phyloP scores from a whole-genome alignment of 1,284 basidiomycete genomes.

The Wolfiporia cocos region DNA sequence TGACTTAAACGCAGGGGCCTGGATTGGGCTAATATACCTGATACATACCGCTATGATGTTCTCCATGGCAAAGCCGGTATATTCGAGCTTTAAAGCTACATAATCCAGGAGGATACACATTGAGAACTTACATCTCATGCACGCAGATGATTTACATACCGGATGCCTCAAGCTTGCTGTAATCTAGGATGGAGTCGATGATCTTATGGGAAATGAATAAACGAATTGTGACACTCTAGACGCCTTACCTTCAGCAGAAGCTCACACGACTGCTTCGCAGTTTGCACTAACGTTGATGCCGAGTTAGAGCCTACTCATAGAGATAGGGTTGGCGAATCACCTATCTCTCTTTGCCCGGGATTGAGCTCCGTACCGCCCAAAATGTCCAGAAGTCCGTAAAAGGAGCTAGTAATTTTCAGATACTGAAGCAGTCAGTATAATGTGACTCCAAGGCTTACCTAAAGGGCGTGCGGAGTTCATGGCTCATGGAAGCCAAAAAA shows the following conservation, averaged over 20 bases:
- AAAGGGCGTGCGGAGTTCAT: constrained; percentile 67
- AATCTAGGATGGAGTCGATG: constrained; percentile 70
- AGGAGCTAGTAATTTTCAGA: constrained; percentile 41
- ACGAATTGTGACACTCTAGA: background rate
- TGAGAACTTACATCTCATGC: background rate
- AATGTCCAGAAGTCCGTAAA: constrained; percentile 66
- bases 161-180: constrained; percentile 69
- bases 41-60: constrained; percentile 59
- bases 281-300: constrained; percentile 44
- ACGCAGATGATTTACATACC: constrained; percentile 28
- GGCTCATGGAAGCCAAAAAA: constrained; percentile 71
- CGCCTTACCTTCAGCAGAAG: constrained; percentile 51
- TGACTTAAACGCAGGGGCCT: background rate
- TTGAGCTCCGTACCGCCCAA: constrained; percentile 62
- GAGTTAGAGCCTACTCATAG: background rate
- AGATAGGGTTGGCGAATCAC: constrained; percentile 25
- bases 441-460: constrained; percentile 32
- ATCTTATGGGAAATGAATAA: constrained; percentile 35
- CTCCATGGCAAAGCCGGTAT: constrained; percentile 60
- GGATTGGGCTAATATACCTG: background rate
- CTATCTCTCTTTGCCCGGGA: constrained; percentile 60
- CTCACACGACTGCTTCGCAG: constrained; percentile 70
- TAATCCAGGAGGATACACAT: background rate
- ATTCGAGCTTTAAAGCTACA: constrained; percentile 60
- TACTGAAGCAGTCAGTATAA: background rate